These are phyloP conservation scores for Harringtonia lauricola DNA, from an alignment of 2,329 filamentous ascomycete genomes.

Conservation along the genomic window DNA sequence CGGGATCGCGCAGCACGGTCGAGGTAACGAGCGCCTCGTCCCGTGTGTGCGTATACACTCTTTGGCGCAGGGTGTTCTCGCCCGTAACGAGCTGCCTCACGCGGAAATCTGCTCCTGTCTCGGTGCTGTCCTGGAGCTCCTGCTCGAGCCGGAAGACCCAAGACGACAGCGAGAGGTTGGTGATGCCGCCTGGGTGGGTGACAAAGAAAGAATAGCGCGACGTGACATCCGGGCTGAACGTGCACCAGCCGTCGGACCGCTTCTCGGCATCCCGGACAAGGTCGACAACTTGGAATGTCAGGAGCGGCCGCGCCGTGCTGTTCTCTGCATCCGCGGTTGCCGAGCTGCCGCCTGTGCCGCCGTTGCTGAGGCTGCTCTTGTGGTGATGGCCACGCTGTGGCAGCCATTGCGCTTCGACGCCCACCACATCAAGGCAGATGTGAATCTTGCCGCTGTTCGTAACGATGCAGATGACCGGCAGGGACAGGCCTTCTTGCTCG, in stretches of 20 bases:
- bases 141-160: slow-evolving; percentile 56
- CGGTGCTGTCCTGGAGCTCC: slow-evolving; percentile 44
- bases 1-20: slow-evolving; percentile 44
- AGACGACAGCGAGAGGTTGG: slow-evolving; percentile 45
- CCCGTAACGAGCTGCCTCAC: slow-evolving; percentile 49
- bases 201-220: slow-evolving; percentile 54
- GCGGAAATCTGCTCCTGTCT: slow-evolving; percentile 49
- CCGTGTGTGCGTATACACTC: slow-evolving; percentile 42
- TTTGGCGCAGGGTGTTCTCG: slow-evolving; percentile 43
- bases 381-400: slow-evolving; percentile 38
- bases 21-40: slow-evolving; percentile 41
- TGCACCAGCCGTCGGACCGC: slow-evolving; percentile 47
- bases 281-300: slow-evolving; percentile 53
- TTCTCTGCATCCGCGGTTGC: slow-evolving; percentile 27
- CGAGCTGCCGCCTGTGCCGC: slow-evolving; percentile 13
- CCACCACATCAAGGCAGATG: slow-evolving; percentile 50
- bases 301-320: slow-evolving; percentile 33
- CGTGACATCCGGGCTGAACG: slow-evolving; percentile 49
- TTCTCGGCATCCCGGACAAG: slow-evolving; percentile 44
- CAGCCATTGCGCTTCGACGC: slow-evolving; percentile 56
- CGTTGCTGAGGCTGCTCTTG: slow-evolving; percentile 5
- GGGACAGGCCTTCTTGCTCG: slow-evolving; percentile 48
- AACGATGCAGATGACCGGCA: slow-evolving; percentile 48
- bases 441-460: slow-evolving; percentile 50
- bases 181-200: slow-evolving; percentile 49